Evolutionary conservation across 2,329 filamentous ascomycete species (phyloP).

Genomic region (Pseudocercospora fuligena): DNA sequence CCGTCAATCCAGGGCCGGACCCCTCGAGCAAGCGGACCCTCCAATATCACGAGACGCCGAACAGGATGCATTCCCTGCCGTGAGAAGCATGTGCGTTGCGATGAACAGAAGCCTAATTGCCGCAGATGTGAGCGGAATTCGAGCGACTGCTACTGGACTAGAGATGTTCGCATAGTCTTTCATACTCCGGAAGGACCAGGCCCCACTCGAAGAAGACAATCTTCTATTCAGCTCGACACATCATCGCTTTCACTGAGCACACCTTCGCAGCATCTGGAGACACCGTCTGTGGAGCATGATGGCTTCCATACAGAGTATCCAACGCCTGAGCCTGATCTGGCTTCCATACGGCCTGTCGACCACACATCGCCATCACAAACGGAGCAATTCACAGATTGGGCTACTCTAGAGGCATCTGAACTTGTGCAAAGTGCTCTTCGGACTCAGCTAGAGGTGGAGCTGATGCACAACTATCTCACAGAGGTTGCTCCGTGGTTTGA

Average conservation of each 20-base stretch:
- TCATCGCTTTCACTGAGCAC: not conserved
- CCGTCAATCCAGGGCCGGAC: not conserved
- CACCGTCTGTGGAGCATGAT: not conserved
- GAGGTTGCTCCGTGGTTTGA: constrained; percentile 26
- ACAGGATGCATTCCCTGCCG: constrained; percentile 24
- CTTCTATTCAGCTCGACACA: constrained; percentile 5
- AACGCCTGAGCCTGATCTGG: constrained; percentile 7
- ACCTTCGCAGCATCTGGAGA: not conserved
- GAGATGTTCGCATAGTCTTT: constrained; percentile 22
- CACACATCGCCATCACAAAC: constrained; percentile 13
- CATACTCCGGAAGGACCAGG: constrained; percentile 16
- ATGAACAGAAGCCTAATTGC: constrained; percentile 22
- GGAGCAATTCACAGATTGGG: constrained; percentile 21
- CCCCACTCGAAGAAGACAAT: not conserved
- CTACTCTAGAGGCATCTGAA: constrained; percentile 20
- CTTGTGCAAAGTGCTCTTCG: constrained; percentile 19
- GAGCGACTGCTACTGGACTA: constrained; percentile 19
- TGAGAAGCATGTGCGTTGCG: constrained; percentile 22
- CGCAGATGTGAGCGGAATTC: constrained; percentile 19
- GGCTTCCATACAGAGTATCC: constrained; percentile 4
- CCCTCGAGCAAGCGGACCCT: not conserved
- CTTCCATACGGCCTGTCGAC: constrained; percentile 10
- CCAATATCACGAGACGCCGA: constrained; percentile 22
- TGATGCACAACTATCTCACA: constrained; percentile 25
- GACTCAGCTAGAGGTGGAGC: constrained; percentile 18